A percentile compares a stretch with the other conserved stretches of the same genome.
Evolutionary conservation across 345 rosid genomes (phyloP).

Genomic region (Moricandia arvensis): DNA sequence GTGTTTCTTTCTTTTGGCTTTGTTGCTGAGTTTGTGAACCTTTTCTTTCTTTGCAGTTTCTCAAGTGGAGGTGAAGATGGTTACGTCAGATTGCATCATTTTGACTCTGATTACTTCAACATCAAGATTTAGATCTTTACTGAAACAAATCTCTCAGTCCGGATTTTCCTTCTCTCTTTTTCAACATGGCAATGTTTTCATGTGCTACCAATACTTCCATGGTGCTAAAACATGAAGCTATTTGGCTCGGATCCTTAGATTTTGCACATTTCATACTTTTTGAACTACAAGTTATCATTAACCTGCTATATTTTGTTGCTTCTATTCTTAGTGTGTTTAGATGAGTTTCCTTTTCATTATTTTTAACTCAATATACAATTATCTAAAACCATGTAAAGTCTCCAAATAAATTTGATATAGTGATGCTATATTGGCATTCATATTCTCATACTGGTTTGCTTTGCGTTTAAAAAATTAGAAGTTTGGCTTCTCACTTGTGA

Average conservation of each 20-base stretch:
- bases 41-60: conserved; percentile 47
- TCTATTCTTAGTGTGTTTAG: neutral
- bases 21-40: conserved; percentile 8
- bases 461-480: neutral
- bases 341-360: neutral
- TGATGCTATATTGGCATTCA: neutral
- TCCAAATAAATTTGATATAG: neutral
- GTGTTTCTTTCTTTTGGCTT: neutral
- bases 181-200: neutral
- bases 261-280: neutral
- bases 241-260: neutral
- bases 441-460: neutral
- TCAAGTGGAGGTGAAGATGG: conserved; percentile 99
- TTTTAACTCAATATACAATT: neutral
- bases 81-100: conserved; percentile 92
- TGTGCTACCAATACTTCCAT: neutral
- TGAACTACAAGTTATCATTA: neutral
- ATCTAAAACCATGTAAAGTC: neutral
- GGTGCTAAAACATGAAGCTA: neutral
- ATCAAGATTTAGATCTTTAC: conserved; percentile 53
- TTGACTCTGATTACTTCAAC: conserved; percentile 80
- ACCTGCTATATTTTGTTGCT: neutral
- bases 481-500: neutral
- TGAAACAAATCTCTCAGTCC: neutral
- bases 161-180: neutral